Base-by-base conservation (phyloP, 345 rosid genomes). In the Euphorbia pulcherrima region DNA sequence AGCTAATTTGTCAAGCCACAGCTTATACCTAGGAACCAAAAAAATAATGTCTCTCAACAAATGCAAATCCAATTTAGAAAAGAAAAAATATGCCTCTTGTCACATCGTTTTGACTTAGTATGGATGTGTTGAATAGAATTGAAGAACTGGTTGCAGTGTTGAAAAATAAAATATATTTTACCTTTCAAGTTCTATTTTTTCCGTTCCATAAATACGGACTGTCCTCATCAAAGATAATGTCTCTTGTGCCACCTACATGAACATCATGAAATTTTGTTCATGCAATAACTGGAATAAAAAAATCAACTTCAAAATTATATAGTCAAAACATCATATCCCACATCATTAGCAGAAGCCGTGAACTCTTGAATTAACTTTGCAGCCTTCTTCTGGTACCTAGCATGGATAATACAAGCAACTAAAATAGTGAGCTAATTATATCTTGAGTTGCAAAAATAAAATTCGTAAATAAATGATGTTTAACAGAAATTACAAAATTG, bases 211-310 rank as follows among this genome's bases (percentile, higher is more conserved):
- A 60, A 90, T 92, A 68, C 97, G 92, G 56, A 93, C 92, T 58
- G 97, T 93, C 84, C 98, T 87, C 92, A 93, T 85, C 81, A 90
- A 83, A 70, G 98, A 93, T 69, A 90, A 80, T 68, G 98, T 87
- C 91, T 93, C 98, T 80, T 93, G 98, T 59, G 97, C 96, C 33
- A 93, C 97, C 98, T 93, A 71, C 68, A 70, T 50, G 56, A 66
- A 18, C 63, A 39, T 16, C 65, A 61, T 28, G 24, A 10, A 26
- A 65, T 58, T 53, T 35, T 17, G 53, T 60, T 78, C 17, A 28
- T 21, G 20, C 18, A 61, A 56, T 54, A 29, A 26, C 27, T 53
- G 60, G 27, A 68, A 35, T 50, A 28, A 13, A 37, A 6, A 64
- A 57, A 33, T 16, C 64, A 21, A 63, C 68, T 30, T 60, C 68